A percentile compares a stretch with the other conserved stretches of the same genome.
Conservation (phyloP, 2,329 filamentous ascomycete genomes). For the Aspergillus sp. region DNA sequence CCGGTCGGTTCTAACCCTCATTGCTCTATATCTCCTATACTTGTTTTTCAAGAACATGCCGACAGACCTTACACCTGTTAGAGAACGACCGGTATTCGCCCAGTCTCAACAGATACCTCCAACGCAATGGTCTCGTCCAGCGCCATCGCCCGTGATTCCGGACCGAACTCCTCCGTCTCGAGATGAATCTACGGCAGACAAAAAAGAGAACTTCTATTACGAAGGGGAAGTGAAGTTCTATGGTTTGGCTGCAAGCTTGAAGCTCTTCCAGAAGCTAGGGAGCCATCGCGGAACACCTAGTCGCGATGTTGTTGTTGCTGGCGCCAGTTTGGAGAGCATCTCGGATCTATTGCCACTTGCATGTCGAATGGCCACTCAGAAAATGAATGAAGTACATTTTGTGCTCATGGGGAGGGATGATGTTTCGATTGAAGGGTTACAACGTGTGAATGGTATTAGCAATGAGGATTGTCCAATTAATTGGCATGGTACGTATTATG, state of each 20-base stretch:
- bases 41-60: conserved; percentile 65
- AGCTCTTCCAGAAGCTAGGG: conserved; percentile 54
- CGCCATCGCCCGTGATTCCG: conserved; percentile 6
- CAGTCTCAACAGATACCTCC: conserved; percentile 17
- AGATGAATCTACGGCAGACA: conserved; percentile 14
- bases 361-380: conserved; percentile 75
- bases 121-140: conserved; percentile 5
- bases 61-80: conserved; percentile 40
- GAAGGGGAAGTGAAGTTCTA: conserved; percentile 69
- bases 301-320: conserved; percentile 66
- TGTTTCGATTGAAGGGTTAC: conserved; percentile 66
- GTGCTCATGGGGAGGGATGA: conserved; percentile 71
- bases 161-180: conserved; percentile 13
- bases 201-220: conserved; percentile 50
- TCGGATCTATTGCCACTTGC: conserved; percentile 74
- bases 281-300: conserved; percentile 62
- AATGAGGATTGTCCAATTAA: conserved; percentile 62
- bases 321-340: conserved; percentile 70
- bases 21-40: conserved; percentile 55
- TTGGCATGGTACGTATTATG: conserved; percentile 51
- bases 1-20: conserved; percentile 49
- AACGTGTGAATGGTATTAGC: conserved; percentile 75
- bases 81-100: conserved; percentile 28
- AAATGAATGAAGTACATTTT: conserved; percentile 75
- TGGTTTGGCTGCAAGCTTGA: conserved; percentile 62